Conservation (phyloP, 208 protist genomes). For the Leishmania guyanensis region DNA sequence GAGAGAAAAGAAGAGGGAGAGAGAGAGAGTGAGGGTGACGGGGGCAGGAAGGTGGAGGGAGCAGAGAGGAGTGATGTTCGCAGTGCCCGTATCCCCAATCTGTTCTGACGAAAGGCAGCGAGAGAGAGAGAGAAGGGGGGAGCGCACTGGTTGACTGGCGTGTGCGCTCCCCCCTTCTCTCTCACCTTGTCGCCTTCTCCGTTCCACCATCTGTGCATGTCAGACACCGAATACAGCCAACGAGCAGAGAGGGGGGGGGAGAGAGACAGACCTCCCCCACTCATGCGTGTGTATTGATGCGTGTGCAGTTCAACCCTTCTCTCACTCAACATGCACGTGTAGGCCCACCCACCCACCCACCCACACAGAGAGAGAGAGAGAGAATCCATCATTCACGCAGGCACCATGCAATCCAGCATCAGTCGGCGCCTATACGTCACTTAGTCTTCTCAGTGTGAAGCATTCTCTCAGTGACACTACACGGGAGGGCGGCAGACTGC, state of each 20-base stretch:
- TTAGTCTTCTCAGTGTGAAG: neutral
- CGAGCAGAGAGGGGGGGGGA: neutral
- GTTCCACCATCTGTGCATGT: too few species aligned
- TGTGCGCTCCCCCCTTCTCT: neutral
- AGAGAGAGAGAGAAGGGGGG: too few species aligned
- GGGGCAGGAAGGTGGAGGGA: too few species aligned
- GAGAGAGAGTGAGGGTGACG: too few species aligned
- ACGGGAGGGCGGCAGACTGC: neutral
- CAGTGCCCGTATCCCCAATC: neutral
- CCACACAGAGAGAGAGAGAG: neutral
- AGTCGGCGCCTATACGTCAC: neutral
- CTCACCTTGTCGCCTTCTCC: too few species aligned
- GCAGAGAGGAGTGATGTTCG: slow-evolving; percentile 6
- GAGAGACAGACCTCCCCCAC: neutral
- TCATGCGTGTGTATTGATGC: neutral
- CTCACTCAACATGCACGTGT: neutral
- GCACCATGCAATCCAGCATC: neutral
- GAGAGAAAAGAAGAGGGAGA: neutral
- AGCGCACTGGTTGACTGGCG: neutral
- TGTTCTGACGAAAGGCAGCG: neutral
- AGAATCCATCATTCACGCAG: neutral
- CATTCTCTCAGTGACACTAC: neutral
- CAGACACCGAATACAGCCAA: too few species aligned
- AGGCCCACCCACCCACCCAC: neutral
- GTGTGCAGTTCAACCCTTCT: neutral